Evolutionary conservation across 148 eudicot species (phyloP), one percentile per base, ranked within the genome.

Genomic region (Diospyros kaki): DNA sequence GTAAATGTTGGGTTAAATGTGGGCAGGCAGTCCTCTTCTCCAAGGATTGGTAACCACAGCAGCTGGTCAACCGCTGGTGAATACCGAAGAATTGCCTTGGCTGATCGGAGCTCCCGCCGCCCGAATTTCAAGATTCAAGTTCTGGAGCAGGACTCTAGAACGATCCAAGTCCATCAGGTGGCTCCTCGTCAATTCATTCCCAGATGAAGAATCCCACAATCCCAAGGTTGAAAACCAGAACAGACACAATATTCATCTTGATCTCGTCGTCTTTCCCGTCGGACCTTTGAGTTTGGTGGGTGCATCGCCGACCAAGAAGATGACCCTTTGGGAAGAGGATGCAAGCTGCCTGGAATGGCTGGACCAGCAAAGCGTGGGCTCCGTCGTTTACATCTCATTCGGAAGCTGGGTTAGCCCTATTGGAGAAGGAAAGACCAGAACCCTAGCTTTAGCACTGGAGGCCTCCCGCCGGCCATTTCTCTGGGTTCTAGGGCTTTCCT

Each of bases 351-450:
- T 89, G 58, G 84, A 74, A 15, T 93, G 98, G 98, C 84, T 89
- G 3, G 81, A 86, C 59, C 62, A 77, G 51, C 91, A 91, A 74
- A 65, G 64, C 28, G 79, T 78, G 28, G 72, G 86, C 58, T 89
- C 90, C 10, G 97, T 93, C 0, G 55, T 93, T 17, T 93, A 93
- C 78, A 75, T 91, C 9, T 91, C 97, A 0, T 93, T 93, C 69
- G 98, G 98, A 38, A 93, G 94, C 71, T 93, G 98, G 98, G 92
- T 89, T 53, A 84, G 91, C 82, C 98, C 98, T 40, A 87, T 88
- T 45, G 89, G 84, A 1, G 88, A 87, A 74, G 59, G 58, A 2
- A 87, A 93, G 68, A 81, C 88, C 6, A 84, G 76, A 39, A 77
- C 61, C 15, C 70, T 93, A 51, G 97, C 98, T 17, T 58, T 78